These are phyloP conservation scores for Cardamine occulta DNA, from an alignment of 345 rosid species.

Conservation along the genomic window DNA sequence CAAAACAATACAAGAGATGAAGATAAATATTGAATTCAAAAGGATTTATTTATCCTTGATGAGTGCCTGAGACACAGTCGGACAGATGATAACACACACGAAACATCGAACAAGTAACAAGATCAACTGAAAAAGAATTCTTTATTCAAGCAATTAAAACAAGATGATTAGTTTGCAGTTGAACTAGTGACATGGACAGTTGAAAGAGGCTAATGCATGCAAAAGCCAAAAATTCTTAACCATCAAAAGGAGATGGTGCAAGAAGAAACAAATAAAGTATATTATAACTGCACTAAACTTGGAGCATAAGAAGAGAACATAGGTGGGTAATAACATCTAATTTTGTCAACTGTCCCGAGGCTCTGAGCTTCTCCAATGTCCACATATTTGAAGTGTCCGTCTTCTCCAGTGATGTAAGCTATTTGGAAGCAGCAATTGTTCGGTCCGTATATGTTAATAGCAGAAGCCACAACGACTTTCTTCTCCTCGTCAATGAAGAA, in stretches of 20 bases:
- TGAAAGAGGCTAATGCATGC: not conserved
- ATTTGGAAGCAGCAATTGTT: not conserved
- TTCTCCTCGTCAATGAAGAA: constrained; percentile 11
- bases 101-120: not conserved
- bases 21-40: constrained; percentile 2
- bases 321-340: not conserved
- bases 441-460: not conserved
- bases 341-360: too few relatives aligned
- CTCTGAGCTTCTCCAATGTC: not conserved
- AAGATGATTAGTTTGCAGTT: not conserved
- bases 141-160: not conserved
- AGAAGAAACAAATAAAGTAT: not conserved
- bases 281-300: constrained; percentile 12
- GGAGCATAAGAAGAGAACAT: constrained; percentile 5
- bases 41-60: constrained; percentile 4
- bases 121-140: not conserved
- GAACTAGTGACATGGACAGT: not conserved
- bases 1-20: constrained; percentile 13
- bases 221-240: not conserved
- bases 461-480: not conserved
- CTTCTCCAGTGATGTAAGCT: not conserved
- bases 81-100: not conserved
- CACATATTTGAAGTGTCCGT: not conserved
- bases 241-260: not conserved
- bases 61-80: not conserved